Percentiles rank a stretch among this genome's conserved stretches.
Conservation (phyloP, 2,329 filamentous ascomycete genomes). For the Elsinoe perseae region DNA sequence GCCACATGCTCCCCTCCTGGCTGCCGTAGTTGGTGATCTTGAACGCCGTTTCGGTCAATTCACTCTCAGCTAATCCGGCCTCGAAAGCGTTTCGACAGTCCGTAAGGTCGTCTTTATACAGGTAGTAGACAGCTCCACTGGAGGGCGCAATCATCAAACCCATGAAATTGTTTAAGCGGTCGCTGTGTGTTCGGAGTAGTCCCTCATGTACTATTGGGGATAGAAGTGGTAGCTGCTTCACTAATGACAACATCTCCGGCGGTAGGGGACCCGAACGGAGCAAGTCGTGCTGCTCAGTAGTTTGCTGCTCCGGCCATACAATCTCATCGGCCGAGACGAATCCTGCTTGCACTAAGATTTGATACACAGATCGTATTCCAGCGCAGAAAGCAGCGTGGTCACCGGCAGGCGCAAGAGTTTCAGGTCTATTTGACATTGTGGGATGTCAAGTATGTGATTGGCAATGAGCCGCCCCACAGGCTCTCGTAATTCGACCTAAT, state of each 20-base stretch:
- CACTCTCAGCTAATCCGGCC: conserved; percentile 1
- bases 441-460: conserved; percentile 4
- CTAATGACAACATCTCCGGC: conserved; percentile 7
- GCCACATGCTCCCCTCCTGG: conserved; percentile 8
- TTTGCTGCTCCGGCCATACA: conserved; percentile 8
- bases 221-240: conserved; percentile 6
- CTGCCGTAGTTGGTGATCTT: conserved; percentile 6
- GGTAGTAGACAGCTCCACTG: conserved; percentile 2
- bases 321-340: conserved; percentile 7
- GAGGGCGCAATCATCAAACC: conserved; percentile 8
- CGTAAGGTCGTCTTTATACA: conserved; percentile 4
- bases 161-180: conserved; percentile 1
- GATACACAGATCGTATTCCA: conserved; percentile 6
- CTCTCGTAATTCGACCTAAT: too few species aligned
- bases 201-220: conserved; percentile 7
- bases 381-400: conserved; percentile 7
- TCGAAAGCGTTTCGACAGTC: conserved; percentile 4
- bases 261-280: conserved; percentile 10
- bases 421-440: conserved; percentile 8
- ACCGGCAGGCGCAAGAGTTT: background rate
- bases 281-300: conserved; percentile 6
- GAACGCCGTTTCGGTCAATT: background rate
- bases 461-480: too few species aligned
- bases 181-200: conserved; percentile 1
- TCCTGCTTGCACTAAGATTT: conserved; percentile 9